Evolutionary conservation across 768 basidiomycete species (phyloP).

Genomic region (Lactarius pseudohatsudake): DNA sequence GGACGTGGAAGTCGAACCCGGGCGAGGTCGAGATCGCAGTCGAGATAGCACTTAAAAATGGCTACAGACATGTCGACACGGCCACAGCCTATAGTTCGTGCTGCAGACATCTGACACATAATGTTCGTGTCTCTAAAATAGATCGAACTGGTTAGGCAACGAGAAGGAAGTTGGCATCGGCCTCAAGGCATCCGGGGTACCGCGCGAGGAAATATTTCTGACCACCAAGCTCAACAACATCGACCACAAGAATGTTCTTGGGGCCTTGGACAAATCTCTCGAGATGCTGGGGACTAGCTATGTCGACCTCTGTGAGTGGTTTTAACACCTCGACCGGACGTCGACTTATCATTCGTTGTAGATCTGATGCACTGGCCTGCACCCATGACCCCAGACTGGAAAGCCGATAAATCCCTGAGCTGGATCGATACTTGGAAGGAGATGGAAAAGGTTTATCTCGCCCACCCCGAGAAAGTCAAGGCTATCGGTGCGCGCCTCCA

Average conservation of each 20-base stretch:
- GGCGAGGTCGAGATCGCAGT: constrained; percentile 76
- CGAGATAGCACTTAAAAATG: constrained; percentile 65
- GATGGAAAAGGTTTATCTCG: constrained; percentile 69
- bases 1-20: constrained; percentile 77
- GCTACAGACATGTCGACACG: constrained; percentile 74
- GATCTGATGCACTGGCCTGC: constrained; percentile 86
- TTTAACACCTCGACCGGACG: background rate
- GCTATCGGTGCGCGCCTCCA: constrained; percentile 57
- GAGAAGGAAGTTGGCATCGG: constrained; percentile 82
- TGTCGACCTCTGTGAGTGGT: constrained; percentile 67
- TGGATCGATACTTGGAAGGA: constrained; percentile 79
- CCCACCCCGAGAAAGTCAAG: constrained; percentile 67
- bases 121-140: background rate
- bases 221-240: constrained; percentile 71
- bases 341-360: constrained; percentile 30
- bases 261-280: constrained; percentile 70
- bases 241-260: constrained; percentile 57
- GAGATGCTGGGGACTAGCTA: constrained; percentile 68
- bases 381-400: constrained; percentile 58
- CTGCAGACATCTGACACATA: background rate
- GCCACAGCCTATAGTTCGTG: constrained; percentile 56
- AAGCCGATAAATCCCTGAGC: constrained; percentile 53
- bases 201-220: constrained; percentile 73
- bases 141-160: constrained; percentile 42
- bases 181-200: constrained; percentile 71